Evolutionary conservation across 108 stramenopile genomes (phyloP).

Genomic region (Pelagomonas calceolata): DNA sequence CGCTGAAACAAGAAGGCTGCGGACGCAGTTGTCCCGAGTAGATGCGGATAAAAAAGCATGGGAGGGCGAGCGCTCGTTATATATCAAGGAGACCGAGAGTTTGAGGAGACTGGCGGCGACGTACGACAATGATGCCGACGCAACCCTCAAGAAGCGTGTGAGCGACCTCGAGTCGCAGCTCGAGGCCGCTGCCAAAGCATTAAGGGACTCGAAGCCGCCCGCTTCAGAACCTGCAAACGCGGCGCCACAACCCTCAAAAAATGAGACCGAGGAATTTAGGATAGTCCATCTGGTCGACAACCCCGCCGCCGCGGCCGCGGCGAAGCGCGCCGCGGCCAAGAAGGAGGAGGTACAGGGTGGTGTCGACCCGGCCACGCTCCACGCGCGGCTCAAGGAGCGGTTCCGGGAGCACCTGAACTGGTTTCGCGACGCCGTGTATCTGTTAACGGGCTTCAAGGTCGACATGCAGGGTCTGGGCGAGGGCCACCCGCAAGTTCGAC

Average conservation of each 20-base stretch:
- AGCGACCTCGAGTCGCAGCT: background rate
- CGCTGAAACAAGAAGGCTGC: too few relatives aligned
- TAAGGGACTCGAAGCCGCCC: background rate
- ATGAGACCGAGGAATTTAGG: background rate
- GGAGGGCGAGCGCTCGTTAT: background rate
- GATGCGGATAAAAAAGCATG: too few relatives aligned
- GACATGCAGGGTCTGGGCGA: slow-evolving; percentile 54
- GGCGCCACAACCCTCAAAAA: background rate
- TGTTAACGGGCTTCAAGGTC: slow-evolving; percentile 80
- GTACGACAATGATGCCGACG: background rate
- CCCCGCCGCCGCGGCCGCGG: background rate
- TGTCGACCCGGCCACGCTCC: slow-evolving; percentile 45
- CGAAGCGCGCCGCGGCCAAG: background rate
- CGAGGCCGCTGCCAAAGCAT: background rate
- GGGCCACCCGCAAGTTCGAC: slow-evolving; percentile 50
- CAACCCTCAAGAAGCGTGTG: background rate
- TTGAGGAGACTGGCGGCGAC: background rate
- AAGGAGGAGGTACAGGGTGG: background rate
- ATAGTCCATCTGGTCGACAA: background rate
- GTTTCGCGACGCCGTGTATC: slow-evolving; percentile 81
- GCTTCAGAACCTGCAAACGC: background rate
- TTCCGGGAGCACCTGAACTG: slow-evolving; percentile 77
- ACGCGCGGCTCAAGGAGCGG: slow-evolving; percentile 71
- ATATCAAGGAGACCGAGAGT: background rate
- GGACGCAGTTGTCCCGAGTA: too few relatives aligned